phyloP scores from a whole-genome alignment of 495 filamentous ascomycete species.

The Daldinia concentrica region DNA sequence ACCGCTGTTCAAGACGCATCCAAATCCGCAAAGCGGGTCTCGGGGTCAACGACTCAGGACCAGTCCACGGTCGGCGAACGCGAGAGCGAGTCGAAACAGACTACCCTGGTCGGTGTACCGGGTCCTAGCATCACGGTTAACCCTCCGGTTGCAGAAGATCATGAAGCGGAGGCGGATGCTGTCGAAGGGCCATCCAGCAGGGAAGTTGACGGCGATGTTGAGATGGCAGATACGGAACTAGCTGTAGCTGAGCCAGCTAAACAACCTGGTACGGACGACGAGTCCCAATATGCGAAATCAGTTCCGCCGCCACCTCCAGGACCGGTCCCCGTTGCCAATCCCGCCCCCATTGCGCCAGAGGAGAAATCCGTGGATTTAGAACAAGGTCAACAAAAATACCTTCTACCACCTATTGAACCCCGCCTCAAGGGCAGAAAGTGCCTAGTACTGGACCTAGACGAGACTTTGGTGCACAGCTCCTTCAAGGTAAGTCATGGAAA shows the following conservation, averaged over 20 bases:
- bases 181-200: constrained; percentile 38
- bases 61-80: constrained; percentile 55
- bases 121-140: constrained; percentile 58
- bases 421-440: constrained; percentile 89
- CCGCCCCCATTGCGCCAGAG: constrained; percentile 33
- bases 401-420: constrained; percentile 80
- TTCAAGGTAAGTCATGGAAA: constrained; percentile 80
- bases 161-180: constrained; percentile 41
- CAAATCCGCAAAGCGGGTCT: constrained; percentile 54
- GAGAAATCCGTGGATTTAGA: constrained; percentile 51
- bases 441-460: constrained; percentile 93
- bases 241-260: constrained; percentile 44
- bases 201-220: constrained; percentile 67
- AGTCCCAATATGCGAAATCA: constrained; percentile 56
- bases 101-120: constrained; percentile 50
- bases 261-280: constrained; percentile 46
- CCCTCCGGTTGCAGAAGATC: constrained; percentile 46
- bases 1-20: constrained; percentile 42
- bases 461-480: constrained; percentile 98
- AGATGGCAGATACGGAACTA: constrained; percentile 67
- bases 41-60: constrained; percentile 55
- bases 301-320: constrained; percentile 66
- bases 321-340: constrained; percentile 40
- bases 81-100: constrained; percentile 59
- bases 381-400: constrained; percentile 69